Evolutionary conservation across 1,284 basidiomycete species (phyloP).

Genomic region (Neotropicomus parvogracilis): DNA sequence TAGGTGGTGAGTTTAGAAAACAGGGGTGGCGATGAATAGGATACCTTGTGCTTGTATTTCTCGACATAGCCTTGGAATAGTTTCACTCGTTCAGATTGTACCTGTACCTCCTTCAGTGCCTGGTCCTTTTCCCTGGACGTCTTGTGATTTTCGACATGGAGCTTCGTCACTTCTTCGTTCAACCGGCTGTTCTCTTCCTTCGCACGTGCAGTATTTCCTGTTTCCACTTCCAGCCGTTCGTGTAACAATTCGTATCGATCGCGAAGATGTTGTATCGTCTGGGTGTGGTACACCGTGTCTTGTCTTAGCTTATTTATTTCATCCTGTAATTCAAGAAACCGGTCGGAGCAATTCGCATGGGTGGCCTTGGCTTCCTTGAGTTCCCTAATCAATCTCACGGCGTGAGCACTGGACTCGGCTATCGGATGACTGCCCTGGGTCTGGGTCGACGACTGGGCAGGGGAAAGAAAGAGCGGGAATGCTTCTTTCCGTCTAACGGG

Average conservation of each 20-base stretch:
- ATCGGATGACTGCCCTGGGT: conserved; percentile 1
- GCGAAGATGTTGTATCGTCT: conserved; percentile 15
- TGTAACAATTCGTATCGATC: conserved; percentile 16
- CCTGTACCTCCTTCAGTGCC: conserved; percentile 16
- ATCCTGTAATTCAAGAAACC: conserved; percentile 12
- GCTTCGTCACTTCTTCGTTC: conserved; percentile 18
- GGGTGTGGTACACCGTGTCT: conserved; percentile 5
- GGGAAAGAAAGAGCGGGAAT: conserved; percentile 26
- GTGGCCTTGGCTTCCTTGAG: conserved; percentile 13
- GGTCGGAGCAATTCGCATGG: conserved; percentile 15
- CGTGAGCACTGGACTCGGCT: conserved; percentile 5
- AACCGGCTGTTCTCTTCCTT: conserved; percentile 14
- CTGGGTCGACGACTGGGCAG: conserved; percentile 14
- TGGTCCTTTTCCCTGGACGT: conserved; percentile 15
- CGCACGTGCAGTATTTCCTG: conserved; percentile 1
- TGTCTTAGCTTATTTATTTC: conserved; percentile 14
- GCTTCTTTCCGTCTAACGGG: conserved; percentile 27
- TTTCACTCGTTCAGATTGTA: conserved; percentile 20
- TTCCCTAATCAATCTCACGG: conserved; percentile 16
- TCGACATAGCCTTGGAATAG: conserved; percentile 21
- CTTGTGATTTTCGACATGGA: conserved; percentile 28
- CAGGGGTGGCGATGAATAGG: background rate
- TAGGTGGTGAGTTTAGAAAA: conserved; percentile 1
- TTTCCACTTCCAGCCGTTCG: conserved; percentile 12
- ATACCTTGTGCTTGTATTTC: conserved; percentile 20